Evolutionary conservation across 441 rosid genomes (phyloP).

Genomic region (Erodium trifolium): DNA sequence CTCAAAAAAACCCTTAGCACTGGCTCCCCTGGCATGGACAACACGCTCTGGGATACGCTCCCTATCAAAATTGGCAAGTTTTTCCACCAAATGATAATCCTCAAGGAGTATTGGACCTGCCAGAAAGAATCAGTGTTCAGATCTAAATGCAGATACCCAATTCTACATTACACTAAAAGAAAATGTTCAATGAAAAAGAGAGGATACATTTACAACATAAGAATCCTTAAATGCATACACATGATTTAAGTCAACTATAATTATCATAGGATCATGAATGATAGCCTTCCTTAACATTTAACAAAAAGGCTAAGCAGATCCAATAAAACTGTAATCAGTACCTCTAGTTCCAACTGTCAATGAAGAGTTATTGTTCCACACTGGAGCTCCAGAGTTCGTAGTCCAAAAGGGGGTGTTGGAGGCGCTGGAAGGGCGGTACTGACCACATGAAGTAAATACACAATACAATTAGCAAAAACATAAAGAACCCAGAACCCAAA

Average conservation of each 20-base stretch:
- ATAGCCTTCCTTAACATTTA: neutral
- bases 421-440: slow-evolving; percentile 78
- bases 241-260: neutral
- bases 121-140: slow-evolving; percentile 7
- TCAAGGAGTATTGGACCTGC: slow-evolving; percentile 86
- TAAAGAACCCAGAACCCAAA: neutral
- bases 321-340: slow-evolving; percentile 15
- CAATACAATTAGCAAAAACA: neutral
- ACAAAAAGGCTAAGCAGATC: neutral
- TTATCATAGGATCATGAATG: neutral
- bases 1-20: slow-evolving; percentile 31
- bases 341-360: slow-evolving; percentile 88
- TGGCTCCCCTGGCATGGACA: too few relatives aligned
- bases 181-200: neutral
- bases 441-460: slow-evolving; percentile 24
- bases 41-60: slow-evolving; percentile 16
- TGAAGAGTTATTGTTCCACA: slow-evolving; percentile 73
- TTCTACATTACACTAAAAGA: neutral
- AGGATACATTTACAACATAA: neutral
- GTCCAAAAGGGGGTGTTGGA: slow-evolving; percentile 61
- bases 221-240: neutral
- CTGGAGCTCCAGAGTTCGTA: slow-evolving; percentile 83
- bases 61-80: slow-evolving; percentile 85
- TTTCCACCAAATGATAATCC: slow-evolving; percentile 89
- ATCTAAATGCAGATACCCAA: slow-evolving; percentile 7